These are phyloP conservation scores for Ophiostoma sp. DNA, from an alignment of 2,329 filamentous ascomycete species.

Conservation along the genomic window DNA sequence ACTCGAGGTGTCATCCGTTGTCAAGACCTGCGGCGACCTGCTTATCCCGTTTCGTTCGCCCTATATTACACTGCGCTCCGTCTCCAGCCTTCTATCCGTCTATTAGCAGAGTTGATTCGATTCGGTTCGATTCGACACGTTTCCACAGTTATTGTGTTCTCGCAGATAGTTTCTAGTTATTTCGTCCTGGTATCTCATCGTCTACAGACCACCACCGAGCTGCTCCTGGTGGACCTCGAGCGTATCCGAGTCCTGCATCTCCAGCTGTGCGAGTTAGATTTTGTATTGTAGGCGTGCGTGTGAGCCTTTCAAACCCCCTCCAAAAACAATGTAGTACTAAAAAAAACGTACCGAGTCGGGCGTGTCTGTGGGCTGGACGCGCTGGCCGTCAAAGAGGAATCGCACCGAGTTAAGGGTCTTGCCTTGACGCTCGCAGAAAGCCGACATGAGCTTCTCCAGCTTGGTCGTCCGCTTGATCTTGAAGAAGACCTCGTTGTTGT, in stretches of 20 bases:
- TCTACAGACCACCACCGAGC: conserved; percentile 62
- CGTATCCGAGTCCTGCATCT: conserved; percentile 94
- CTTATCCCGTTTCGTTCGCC: not conserved
- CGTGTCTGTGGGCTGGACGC: conserved; percentile 82
- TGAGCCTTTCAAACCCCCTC: no score
- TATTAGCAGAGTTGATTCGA: no score
- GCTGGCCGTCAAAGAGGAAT: conserved; percentile 93
- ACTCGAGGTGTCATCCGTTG: not conserved
- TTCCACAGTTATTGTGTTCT: not conserved
- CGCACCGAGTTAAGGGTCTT: conserved; percentile 79
- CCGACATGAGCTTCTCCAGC: conserved; percentile 96
- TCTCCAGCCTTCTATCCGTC: not conserved
- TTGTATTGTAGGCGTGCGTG: no score
- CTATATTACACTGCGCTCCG: not conserved
- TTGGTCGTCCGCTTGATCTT: conserved; percentile 98
- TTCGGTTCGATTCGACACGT: not conserved
- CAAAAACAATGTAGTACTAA: not conserved
- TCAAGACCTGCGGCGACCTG: not conserved
- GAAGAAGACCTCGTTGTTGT: conserved; percentile 99
- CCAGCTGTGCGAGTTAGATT: conserved; percentile 56
- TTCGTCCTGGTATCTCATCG: not conserved
- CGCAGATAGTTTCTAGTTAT: not conserved
- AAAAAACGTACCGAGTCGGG: conserved; percentile 73
- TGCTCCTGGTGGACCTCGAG: conserved; percentile 98
- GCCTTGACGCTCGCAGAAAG: conserved; percentile 93